Evolutionary conservation across 169 alveolate species (phyloP).

Genomic region (Miamiensis avidus): DNA sequence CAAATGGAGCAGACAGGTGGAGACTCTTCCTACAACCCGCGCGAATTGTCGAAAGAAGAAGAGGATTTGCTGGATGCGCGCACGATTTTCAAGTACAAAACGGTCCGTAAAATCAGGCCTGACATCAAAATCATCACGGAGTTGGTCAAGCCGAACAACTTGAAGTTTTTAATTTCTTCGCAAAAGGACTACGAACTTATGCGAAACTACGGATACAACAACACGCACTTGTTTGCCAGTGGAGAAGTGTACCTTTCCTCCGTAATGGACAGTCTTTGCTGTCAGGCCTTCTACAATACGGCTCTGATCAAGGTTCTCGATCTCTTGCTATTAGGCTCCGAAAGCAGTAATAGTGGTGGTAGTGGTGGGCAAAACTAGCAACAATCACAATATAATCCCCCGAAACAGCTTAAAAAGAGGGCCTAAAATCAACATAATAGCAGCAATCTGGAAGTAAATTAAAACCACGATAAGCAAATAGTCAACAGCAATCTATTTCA

Average conservation of each 20-base stretch:
- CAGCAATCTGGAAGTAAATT: background rate
- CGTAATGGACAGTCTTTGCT: constrained; percentile 78
- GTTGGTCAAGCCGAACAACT: constrained; percentile 68
- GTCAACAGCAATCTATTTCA: constrained; percentile 61
- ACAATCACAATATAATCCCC: too few relatives aligned
- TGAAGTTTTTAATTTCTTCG: constrained; percentile 73
- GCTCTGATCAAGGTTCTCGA: constrained; percentile 75
- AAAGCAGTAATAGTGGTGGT: too few relatives aligned
- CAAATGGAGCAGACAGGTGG: constrained; percentile 29
- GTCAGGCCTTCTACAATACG: constrained; percentile 80
- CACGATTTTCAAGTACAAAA: constrained; percentile 82
- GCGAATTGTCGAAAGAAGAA: constrained; percentile 69
- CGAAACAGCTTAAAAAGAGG: too few relatives aligned
- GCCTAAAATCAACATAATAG: background rate
- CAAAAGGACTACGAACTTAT: constrained; percentile 68
- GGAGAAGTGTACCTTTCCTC: constrained; percentile 83
- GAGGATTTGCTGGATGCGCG: constrained; percentile 80
- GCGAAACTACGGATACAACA: constrained; percentile 71
- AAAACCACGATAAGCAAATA: constrained; percentile 7
- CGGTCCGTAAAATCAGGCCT: constrained; percentile 63
- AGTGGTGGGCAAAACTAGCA: constrained; percentile 61
- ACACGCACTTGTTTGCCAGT: constrained; percentile 82
- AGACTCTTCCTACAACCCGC: background rate
- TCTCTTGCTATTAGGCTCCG: constrained; percentile 71
- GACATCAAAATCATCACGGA: constrained; percentile 78